Conservation (phyloP, 495 filamentous ascomycete genomes). For the Neurospora sp. region DNA sequence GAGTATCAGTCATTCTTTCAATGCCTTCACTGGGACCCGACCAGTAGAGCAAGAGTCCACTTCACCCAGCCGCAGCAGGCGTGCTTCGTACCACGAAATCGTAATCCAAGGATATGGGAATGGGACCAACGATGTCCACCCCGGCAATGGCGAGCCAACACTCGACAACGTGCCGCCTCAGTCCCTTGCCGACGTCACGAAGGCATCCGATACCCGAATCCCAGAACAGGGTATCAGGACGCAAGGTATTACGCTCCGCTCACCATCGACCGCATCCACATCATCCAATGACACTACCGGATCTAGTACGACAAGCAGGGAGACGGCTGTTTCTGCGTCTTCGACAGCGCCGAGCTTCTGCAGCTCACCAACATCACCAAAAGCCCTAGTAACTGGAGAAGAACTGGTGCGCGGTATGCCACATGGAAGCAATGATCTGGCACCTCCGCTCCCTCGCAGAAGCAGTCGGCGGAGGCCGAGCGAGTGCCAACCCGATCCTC, state of each 20-base stretch:
- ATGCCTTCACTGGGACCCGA: slow-evolving; percentile 15
- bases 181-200: background rate
- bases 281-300: slow-evolving; percentile 15
- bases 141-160: background rate
- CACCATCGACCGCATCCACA: slow-evolving; percentile 17
- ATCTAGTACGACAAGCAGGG: slow-evolving; percentile 8
- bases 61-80: slow-evolving; percentile 3
- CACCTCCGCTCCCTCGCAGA: slow-evolving; percentile 9
- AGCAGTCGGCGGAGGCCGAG: slow-evolving; percentile 8
- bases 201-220: background rate
- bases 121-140: slow-evolving; percentile 22
- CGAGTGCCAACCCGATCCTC: slow-evolving; percentile 9
- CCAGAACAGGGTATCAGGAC: slow-evolving; percentile 1
- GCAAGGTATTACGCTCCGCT: slow-evolving; percentile 9
- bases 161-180: background rate
- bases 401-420: background rate
- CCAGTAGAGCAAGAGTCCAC: background rate
- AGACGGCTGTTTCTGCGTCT: slow-evolving; percentile 3
- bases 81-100: slow-evolving; percentile 27
- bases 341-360: slow-evolving; percentile 5
- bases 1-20: slow-evolving; percentile 22
- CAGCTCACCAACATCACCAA: background rate
- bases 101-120: slow-evolving; percentile 34
- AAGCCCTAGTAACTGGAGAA: background rate
- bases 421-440: background rate